These are phyloP conservation scores for Metrosideros polymorpha DNA, from an alignment of 441 rosid genomes.

Conservation along the genomic window DNA sequence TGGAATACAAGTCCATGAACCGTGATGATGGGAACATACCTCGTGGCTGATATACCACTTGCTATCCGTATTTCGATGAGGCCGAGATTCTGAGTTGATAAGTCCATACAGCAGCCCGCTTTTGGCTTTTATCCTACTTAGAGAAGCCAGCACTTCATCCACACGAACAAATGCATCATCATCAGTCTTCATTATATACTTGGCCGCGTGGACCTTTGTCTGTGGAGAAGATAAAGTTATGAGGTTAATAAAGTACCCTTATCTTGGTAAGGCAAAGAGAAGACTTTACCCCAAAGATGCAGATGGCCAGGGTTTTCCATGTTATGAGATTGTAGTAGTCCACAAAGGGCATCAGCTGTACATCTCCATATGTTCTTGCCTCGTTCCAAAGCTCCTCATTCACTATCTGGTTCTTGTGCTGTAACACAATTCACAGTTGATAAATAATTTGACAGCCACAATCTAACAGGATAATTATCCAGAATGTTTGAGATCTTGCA, in stretches of 20 bases:
- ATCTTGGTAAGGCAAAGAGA: slow-evolving; percentile 8
- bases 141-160: slow-evolving; percentile 72
- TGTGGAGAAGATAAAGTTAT: slow-evolving; percentile 25
- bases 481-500: not conserved
- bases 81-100: slow-evolving; percentile 74
- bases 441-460: slow-evolving; percentile 6
- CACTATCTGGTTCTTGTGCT: slow-evolving; percentile 90
- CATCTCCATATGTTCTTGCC: slow-evolving; percentile 72
- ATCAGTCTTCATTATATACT: slow-evolving; percentile 92
- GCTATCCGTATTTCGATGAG: slow-evolving; percentile 80
- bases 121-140: slow-evolving; percentile 43
- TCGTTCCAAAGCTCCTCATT: slow-evolving; percentile 94
- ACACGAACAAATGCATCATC: slow-evolving; percentile 96
- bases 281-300: slow-evolving; percentile 84
- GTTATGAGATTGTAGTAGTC: slow-evolving; percentile 95
- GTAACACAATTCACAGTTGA: slow-evolving; percentile 23
- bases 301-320: slow-evolving; percentile 95
- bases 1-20: not conserved
- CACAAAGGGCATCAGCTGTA: slow-evolving; percentile 96
- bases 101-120: slow-evolving; percentile 81
- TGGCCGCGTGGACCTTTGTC: slow-evolving; percentile 77
- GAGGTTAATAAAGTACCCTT: slow-evolving; percentile 15
- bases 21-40: slow-evolving; percentile 36
- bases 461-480: not conserved
- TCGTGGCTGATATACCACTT: slow-evolving; percentile 87